These are phyloP conservation scores for Fusarium hainanense DNA, from an alignment of 2,329 filamentous ascomycete species.

Conservation along the genomic window DNA sequence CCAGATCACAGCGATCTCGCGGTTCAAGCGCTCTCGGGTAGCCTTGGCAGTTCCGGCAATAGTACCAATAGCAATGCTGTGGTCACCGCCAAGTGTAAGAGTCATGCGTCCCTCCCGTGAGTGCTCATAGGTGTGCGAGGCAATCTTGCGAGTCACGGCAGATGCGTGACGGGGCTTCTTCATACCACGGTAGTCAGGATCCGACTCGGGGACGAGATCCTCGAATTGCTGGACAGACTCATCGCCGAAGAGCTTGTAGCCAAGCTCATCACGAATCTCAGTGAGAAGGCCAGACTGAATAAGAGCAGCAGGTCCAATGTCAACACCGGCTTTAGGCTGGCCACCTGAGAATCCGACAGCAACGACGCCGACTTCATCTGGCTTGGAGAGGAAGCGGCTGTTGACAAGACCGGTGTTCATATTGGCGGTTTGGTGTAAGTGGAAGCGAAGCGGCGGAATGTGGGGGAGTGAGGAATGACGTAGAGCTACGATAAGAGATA, in stretches of 20 bases:
- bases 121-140: slow-evolving; percentile 87
- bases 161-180: slow-evolving; percentile 91
- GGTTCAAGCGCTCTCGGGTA: slow-evolving; percentile 80
- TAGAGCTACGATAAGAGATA: slow-evolving; percentile 36
- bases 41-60: slow-evolving; percentile 89
- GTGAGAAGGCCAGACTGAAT: slow-evolving; percentile 88
- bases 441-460: slow-evolving; percentile 31
- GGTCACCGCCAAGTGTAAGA: slow-evolving; percentile 93
- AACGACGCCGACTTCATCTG: slow-evolving; percentile 87
- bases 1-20: slow-evolving; percentile 96
- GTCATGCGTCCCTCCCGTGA: slow-evolving; percentile 86
- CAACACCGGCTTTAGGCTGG: slow-evolving; percentile 90
- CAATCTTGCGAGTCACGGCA: slow-evolving; percentile 83
- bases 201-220: slow-evolving; percentile 75
- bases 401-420: slow-evolving; percentile 67
- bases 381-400: slow-evolving; percentile 81
- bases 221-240: slow-evolving; percentile 83
- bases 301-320: slow-evolving; percentile 88
- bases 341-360: slow-evolving; percentile 97
- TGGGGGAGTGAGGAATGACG: slow-evolving; percentile 41
- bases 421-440: slow-evolving; percentile 34
- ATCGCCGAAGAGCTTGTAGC: slow-evolving; percentile 89
- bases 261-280: slow-evolving; percentile 85
- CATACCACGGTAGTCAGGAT: slow-evolving; percentile 90
- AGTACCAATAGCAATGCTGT: slow-evolving; percentile 95